Percentiles rank a stretch among this genome's conserved stretches.
phyloP scores from a whole-genome alignment of 2,329 filamentous ascomycete genomes.

The Colletotrichum musicola region DNA sequence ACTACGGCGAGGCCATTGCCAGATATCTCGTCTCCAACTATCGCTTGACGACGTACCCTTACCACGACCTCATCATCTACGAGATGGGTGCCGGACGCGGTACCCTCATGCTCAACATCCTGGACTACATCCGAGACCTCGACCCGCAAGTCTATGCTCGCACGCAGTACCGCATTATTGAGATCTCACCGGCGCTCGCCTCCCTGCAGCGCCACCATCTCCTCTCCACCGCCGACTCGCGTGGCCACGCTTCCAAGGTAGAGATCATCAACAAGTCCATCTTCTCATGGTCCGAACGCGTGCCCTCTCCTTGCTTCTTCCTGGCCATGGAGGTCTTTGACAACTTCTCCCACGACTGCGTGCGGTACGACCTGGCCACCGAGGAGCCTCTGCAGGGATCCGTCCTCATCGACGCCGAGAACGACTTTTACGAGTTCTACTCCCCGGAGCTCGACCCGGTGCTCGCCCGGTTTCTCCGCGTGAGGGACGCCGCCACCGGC shows the following conservation, averaged over 20 bases:
- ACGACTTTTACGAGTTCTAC: slow-evolving; percentile 98
- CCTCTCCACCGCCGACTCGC: slow-evolving; percentile 72
- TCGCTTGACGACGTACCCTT: slow-evolving; percentile 92
- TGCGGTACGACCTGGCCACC: slow-evolving; percentile 89
- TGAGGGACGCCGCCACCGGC: slow-evolving; percentile 82
- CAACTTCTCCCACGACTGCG: slow-evolving; percentile 95
- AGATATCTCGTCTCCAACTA: slow-evolving; percentile 97
- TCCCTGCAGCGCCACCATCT: slow-evolving; percentile 81
- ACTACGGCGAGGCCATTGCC: slow-evolving; percentile 97
- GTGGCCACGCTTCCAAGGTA: slow-evolving; percentile 86
- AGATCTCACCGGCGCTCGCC: slow-evolving; percentile 89
- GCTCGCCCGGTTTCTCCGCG: slow-evolving; percentile 83
- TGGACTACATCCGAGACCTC: slow-evolving; percentile 92
- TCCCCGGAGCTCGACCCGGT: slow-evolving; percentile 83
- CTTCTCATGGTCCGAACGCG: slow-evolving; percentile 91
- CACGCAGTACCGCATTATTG: slow-evolving; percentile 94
- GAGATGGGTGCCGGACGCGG: slow-evolving; percentile 98
- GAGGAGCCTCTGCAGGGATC: slow-evolving; percentile 88
- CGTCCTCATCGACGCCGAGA: slow-evolving; percentile 85
- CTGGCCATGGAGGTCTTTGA: slow-evolving; percentile 98
- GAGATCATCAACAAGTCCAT: slow-evolving; percentile 96
- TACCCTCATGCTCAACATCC: slow-evolving; percentile 97
- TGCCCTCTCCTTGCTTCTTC: slow-evolving; percentile 97
- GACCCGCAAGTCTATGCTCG: slow-evolving; percentile 94
- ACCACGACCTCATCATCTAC: slow-evolving; percentile 97